Conservation (phyloP, 2,329 filamentous ascomycete species). For the Colletotrichum lini region DNA sequence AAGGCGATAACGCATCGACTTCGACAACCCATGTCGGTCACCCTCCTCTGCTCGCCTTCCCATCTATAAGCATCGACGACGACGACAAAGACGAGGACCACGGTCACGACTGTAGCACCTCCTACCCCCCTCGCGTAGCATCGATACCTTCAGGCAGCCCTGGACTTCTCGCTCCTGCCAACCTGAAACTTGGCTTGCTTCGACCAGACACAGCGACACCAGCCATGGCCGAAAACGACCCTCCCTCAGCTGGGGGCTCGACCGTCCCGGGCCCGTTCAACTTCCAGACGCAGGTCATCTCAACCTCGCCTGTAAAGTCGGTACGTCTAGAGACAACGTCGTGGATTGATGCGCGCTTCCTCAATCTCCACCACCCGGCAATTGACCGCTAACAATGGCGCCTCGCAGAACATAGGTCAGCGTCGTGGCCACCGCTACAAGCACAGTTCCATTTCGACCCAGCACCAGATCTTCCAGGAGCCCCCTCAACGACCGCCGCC, state of each 20-base stretch:
- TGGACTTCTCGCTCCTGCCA: conserved; percentile 34
- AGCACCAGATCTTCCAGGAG: conserved; percentile 96
- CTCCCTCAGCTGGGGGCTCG: conserved; percentile 45
- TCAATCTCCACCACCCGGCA: conserved; percentile 4
- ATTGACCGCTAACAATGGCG: conserved; percentile 29
- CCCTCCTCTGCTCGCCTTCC: conserved; percentile 24
- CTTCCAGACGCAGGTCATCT: conserved; percentile 87
- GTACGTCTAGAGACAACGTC: conserved; percentile 61
- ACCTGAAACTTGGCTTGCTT: conserved; percentile 39
- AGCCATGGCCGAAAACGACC: conserved; percentile 54
- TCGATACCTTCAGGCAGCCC: conserved; percentile 43
- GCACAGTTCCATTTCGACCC: conserved; percentile 89
- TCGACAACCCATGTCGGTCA: conserved; percentile 27
- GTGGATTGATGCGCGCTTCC: conserved; percentile 13
- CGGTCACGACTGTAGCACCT: conserved; percentile 6
- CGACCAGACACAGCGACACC: conserved; percentile 43
- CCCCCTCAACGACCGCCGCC: conserved; percentile 88
- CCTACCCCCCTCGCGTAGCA: not conserved
- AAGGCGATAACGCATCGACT: conserved; percentile 24
- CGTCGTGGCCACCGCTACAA: conserved; percentile 97
- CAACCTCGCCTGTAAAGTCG: conserved; percentile 82
- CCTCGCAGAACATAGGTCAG: conserved; percentile 83
- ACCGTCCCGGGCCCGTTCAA: conserved; percentile 84
- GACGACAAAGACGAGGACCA: not conserved
- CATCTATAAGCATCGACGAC: conserved; percentile 30